Conservation (phyloP, 202 grass and related monocot species). For the Zizania palustris region DNA sequence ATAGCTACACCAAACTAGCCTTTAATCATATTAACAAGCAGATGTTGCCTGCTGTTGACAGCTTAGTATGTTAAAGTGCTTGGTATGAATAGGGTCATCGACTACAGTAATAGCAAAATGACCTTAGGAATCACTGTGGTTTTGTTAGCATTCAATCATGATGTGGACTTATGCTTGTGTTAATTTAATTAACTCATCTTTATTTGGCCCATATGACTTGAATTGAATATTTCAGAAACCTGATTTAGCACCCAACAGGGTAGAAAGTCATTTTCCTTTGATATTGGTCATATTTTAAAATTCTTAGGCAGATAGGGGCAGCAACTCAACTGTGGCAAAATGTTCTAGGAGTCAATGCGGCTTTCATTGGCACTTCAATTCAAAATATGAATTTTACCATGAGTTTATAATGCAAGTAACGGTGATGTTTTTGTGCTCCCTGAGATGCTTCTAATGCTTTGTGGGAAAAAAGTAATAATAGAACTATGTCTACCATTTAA, state of each 20-base stretch:
- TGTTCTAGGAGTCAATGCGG: background rate
- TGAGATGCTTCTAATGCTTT: slow-evolving; percentile 10
- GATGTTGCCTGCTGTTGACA: background rate
- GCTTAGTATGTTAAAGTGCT: background rate
- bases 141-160: background rate
- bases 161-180: slow-evolving; percentile 6
- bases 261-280: background rate
- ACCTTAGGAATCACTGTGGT: background rate
- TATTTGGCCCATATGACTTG: slow-evolving; percentile 6
- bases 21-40: slow-evolving; percentile 17
- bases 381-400: background rate
- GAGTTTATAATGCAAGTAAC: background rate
- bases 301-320: background rate
- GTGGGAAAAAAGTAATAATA: background rate
- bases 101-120: background rate
- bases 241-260: background rate
- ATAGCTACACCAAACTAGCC: background rate
- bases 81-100: background rate
- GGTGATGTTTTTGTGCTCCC: background rate
- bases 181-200: slow-evolving; percentile 25
- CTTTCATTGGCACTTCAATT: background rate
- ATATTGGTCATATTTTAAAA: background rate
- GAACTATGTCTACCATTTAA: background rate
- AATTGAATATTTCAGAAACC: background rate
- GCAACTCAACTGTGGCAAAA: slow-evolving; percentile 9